These are phyloP conservation scores for Trypanosoma melophagium DNA, from an alignment of 208 protist species.

Conservation along the genomic window DNA sequence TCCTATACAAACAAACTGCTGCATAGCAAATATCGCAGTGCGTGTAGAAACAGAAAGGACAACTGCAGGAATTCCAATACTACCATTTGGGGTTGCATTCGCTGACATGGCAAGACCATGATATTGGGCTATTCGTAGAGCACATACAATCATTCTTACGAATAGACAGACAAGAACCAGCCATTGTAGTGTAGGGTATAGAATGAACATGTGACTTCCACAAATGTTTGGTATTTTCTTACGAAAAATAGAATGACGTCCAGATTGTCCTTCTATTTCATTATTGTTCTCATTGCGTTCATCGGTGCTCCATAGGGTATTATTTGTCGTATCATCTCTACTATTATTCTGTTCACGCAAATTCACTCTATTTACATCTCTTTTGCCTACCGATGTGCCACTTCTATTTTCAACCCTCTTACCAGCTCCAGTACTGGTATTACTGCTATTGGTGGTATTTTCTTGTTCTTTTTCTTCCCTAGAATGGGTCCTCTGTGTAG, in stretches of 20 bases:
- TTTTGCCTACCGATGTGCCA: conserved; percentile 1
- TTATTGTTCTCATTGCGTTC: too few relatives aligned
- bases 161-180: conserved; percentile 36
- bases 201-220: conserved; percentile 35
- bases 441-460: not conserved
- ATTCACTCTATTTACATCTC: not conserved
- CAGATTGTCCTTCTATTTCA: not conserved
- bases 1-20: conserved; percentile 56
- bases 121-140: conserved; percentile 36
- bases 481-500: not conserved
- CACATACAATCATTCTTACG: conserved; percentile 37
- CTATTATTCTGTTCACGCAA: not conserved
- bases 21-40: conserved; percentile 38
- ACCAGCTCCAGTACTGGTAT: not conserved
- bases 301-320: too few relatives aligned
- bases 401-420: not conserved
- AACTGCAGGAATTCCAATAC: conserved; percentile 17
- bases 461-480: not conserved
- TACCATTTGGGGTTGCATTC: not conserved
- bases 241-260: not conserved
- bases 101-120: conserved; percentile 17
- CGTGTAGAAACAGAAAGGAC: conserved; percentile 29
- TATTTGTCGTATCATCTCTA: not conserved
- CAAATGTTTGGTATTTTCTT: not conserved
- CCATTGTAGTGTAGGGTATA: conserved; percentile 64